These are phyloP conservation scores for Gynochthodes officinalis DNA, from an alignment of 257 asterid species.

Conservation along the genomic window DNA sequence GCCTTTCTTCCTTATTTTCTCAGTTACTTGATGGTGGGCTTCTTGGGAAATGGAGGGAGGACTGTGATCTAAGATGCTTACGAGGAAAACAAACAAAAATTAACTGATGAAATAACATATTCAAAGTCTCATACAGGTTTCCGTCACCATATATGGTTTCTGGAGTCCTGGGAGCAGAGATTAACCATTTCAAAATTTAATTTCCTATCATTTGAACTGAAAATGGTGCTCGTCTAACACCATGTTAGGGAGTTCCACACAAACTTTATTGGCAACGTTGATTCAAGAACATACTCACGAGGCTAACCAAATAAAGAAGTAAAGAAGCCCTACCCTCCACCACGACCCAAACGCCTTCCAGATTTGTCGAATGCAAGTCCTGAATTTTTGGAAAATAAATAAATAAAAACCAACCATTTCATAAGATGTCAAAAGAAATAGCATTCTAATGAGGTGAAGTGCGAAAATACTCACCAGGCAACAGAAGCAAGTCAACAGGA, in stretches of 20 bases:
- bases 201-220: neutral
- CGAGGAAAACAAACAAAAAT: neutral
- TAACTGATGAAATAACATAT: neutral
- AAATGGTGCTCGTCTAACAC: neutral
- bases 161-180: neutral
- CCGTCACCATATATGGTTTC: neutral
- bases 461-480: slow-evolving; percentile 65
- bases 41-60: neutral
- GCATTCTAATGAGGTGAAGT: neutral
- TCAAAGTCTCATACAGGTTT: neutral
- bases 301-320: slow-evolving; percentile 7
- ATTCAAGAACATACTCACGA: neutral
- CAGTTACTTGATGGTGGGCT: neutral
- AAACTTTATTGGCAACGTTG: neutral
- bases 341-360: slow-evolving; percentile 95
- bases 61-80: neutral
- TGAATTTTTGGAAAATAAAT: slow-evolving; percentile 15
- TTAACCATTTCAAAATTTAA: neutral
- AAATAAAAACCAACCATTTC: neutral
- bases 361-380: slow-evolving; percentile 95
- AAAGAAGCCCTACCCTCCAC: slow-evolving; percentile 78
- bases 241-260: neutral
- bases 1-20: neutral
- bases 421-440: neutral
- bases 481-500: slow-evolving; percentile 82